A percentile compares a stretch with the other conserved stretches of the same genome.
Evolutionary conservation across 352 stramenopile genomes (phyloP).

Genomic region (Peronospora farinosa): DNA sequence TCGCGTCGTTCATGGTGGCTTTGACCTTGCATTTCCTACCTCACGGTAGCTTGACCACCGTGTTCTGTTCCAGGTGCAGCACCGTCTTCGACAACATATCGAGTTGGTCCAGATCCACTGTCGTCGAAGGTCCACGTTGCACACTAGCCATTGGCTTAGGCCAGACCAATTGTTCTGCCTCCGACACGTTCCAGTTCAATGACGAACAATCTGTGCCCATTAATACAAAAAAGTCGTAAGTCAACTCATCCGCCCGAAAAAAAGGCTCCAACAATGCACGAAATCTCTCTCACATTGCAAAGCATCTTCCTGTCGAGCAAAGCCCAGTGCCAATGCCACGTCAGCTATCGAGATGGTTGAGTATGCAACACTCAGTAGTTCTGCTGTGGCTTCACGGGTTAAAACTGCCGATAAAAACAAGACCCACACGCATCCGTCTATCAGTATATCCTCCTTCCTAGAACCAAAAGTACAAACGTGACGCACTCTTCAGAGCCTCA

Average conservation of each 20-base stretch:
- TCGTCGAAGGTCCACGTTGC: constrained; percentile 14
- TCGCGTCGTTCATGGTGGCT: not conserved
- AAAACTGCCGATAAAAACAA: constrained; percentile 28
- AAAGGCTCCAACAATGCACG: not conserved
- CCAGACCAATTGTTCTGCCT: constrained; percentile 31
- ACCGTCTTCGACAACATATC: constrained; percentile 60
- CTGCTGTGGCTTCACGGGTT: constrained; percentile 40
- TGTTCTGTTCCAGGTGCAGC: constrained; percentile 70
- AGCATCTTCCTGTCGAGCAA: constrained; percentile 37
- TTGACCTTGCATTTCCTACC: not conserved
- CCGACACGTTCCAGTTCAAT: constrained; percentile 42
- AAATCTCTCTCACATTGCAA: constrained; percentile 35
- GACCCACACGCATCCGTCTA: not conserved
- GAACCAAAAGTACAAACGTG: not conserved
- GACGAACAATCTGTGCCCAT: constrained; percentile 38
- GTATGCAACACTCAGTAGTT: constrained; percentile 59
- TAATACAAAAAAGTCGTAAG: not conserved
- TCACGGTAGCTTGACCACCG: constrained; percentile 50
- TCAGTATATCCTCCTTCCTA: too few relatives aligned
- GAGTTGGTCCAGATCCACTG: constrained; percentile 47
- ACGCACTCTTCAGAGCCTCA: constrained; percentile 41
- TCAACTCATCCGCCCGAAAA: too few relatives aligned
- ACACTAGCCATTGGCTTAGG: constrained; percentile 37
- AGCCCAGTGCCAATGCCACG: constrained; percentile 39
- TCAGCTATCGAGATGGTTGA: constrained; percentile 52